phyloP scores from a whole-genome alignment of 2,329 filamentous ascomycete genomes.

The Colletotrichum brevisporum region DNA sequence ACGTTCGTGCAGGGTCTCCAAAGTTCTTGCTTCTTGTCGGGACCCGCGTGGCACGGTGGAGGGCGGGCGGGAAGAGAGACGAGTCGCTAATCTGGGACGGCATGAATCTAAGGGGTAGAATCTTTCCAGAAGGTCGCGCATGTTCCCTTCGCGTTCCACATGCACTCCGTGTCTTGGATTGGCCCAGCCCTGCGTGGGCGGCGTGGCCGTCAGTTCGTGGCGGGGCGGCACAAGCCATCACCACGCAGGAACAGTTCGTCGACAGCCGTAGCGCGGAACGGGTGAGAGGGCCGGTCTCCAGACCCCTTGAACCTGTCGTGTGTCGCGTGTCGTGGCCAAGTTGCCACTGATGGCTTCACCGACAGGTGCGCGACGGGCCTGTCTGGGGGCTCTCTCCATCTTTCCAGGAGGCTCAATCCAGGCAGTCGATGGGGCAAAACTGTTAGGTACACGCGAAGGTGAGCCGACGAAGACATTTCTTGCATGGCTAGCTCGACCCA shows the following conservation, averaged over 20 bases:
- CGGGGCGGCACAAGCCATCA: conserved; percentile 24
- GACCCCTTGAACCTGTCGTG: not conserved
- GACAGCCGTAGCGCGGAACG: not conserved
- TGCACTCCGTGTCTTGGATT: conserved; percentile 35
- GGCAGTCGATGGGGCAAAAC: conserved; percentile 2
- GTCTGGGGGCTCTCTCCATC: conserved; percentile 1
- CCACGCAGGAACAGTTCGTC: not conserved
- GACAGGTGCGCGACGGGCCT: conserved; percentile 8
- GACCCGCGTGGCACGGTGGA: conserved; percentile 32
- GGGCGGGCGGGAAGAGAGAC: conserved; percentile 23
- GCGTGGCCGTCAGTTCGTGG: conserved; percentile 15
- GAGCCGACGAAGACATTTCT: conserved; percentile 19
- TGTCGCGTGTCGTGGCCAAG: not conserved
- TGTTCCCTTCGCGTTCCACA: conserved; percentile 29
- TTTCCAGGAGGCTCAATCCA: not conserved
- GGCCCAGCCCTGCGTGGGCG: conserved; percentile 25
- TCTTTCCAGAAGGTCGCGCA: conserved; percentile 36
- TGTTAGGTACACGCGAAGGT: not conserved
- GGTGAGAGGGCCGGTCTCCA: not conserved
- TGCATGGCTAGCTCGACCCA: conserved; percentile 20
- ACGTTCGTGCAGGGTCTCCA: conserved; percentile 27
- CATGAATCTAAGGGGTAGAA: conserved; percentile 34
- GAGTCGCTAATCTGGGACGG: conserved; percentile 39
- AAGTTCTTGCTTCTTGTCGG: conserved; percentile 4
- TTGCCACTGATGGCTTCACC: not conserved